Base-by-base conservation (phyloP, 345 rosid genomes). In the Xanthoceras sorbifolium region DNA sequence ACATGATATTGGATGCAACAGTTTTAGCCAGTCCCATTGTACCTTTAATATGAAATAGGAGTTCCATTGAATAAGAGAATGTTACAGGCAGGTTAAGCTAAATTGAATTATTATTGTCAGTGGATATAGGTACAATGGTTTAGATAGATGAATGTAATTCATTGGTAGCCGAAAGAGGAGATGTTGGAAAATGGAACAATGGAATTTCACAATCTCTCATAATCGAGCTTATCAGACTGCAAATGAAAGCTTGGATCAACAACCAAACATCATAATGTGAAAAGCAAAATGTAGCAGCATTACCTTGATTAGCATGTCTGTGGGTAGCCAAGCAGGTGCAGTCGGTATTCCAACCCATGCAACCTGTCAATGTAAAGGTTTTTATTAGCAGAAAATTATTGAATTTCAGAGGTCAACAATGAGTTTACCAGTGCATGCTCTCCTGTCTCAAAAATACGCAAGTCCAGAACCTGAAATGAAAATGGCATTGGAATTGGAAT, bases 311-410 rank as follows among this genome's bases (percentile, higher is more conserved):
- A 94, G 92, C 97, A 94, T 93, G 34, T 94, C 90, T 18, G 97
- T 91, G 8, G 98, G 98, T 75, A 94, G 87, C 98, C 98, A 94
- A 68, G 98, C 97, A 0, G 98, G 97, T 70, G 98, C 94, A 10
- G 98, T 94, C 1, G 98, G 98, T 50, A 94, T 79, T 31, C 98
- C 98, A 29, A 93, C 97, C 98, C 97, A 94, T 36, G 94, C 86
- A 82, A 93, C 84, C 98, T 94, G 82, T 28, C 10, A 67, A 40
- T 36, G 8, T 38, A 11, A 9, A 42, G 9, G 3, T 3, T 42
- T 42, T 42, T 11, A 42, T 42, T 9, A 42, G 9, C 46, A 42
- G 10, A n/a, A 34, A 11, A 36, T 54, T 31, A 71, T 55, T 20
- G 26, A 20, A 55, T 20, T 55, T 6, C 61, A 61, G 31, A 59